Evolutionary conservation across 78 protist genomes (phyloP), one percentile per base, ranked within the genome.

Genomic region (Acrasis kona): DNA sequence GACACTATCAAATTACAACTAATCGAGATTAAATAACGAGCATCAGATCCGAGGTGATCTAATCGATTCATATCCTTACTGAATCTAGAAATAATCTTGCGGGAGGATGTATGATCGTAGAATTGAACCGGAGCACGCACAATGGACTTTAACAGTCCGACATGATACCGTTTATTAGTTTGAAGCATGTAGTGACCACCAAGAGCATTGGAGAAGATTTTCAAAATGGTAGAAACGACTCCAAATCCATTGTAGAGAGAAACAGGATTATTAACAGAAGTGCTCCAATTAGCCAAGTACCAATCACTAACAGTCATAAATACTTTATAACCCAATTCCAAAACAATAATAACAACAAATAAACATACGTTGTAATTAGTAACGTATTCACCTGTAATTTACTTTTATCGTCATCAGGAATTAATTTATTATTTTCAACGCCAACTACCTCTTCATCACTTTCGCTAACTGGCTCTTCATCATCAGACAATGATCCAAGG

Each of bases 281-380:
- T 50, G n/a, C 34, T n/a, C 61, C 61, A 50, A n/a, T 50, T 50
- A 50, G 61, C 19, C 19, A 50, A 50, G 34, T 19, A 50, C 61
- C 61, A 50, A 50, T 50, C 61, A 50, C 34, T n/a, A 50, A 50
- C 61, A n/a, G 61, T 50, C n/a, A n/a, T n/a, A n/a, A n/a, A n/a
- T n/a, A n/a, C n/a, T n/a, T n/a, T n/a, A n/a, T n/a, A n/a, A n/a
- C n/a, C n/a, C n/a, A n/a, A n/a, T n/a, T n/a, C n/a, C n/a, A n/a
- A n/a, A n/a, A n/a, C n/a, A n/a, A n/a, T n/a, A n/a, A n/a, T n/a
- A n/a, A n/a, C n/a, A n/a, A n/a, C n/a, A n/a, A n/a, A n/a, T n/a
- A n/a, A n/a, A n/a, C n/a, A n/a, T n/a, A n/a, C n/a, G n/a, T n/a
- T n/a, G n/a, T n/a, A n/a, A n/a, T n/a, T n/a, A n/a, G n/a, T n/a